Evolutionary conservation across 2,329 filamentous ascomycete genomes (phyloP).

Genomic region (Fusarium stilboides): DNA sequence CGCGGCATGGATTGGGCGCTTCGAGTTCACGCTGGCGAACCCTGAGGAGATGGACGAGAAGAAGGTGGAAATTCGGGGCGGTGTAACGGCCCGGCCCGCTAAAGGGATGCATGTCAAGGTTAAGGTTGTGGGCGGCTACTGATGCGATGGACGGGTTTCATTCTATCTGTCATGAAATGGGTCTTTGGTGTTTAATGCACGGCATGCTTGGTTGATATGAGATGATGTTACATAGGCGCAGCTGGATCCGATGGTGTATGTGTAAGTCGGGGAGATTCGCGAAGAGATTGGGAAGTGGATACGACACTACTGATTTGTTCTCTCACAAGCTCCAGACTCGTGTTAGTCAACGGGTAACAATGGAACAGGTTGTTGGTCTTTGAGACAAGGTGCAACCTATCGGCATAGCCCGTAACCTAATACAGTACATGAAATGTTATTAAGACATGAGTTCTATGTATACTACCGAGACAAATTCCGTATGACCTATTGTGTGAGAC

Average conservation of each 20-base stretch:
- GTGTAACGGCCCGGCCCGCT: constrained; percentile 80
- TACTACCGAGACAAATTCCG: not conserved
- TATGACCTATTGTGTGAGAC: not conserved
- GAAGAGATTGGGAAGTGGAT: not conserved
- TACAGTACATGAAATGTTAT: not conserved
- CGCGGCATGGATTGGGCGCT: constrained; percentile 82
- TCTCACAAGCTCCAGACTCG: not conserved
- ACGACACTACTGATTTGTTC: not conserved
- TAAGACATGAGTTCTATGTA: not conserved
- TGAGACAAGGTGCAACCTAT: not conserved
- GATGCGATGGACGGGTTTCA: constrained; percentile 22
- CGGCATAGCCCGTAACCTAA: constrained; percentile 4
- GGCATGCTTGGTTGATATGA: not conserved
- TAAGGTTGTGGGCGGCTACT: constrained; percentile 76
- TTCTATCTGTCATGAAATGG: constrained; percentile 3
- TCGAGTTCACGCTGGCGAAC: constrained; percentile 73
- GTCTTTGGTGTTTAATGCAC: not conserved
- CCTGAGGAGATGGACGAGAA: constrained; percentile 76
- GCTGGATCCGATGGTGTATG: constrained; percentile 2
- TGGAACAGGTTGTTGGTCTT: constrained; percentile 1
- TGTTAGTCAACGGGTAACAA: constrained; percentile 6
- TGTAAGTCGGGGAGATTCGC: not conserved
- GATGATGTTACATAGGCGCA: constrained; percentile 3
- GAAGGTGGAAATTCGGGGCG: constrained; percentile 76
- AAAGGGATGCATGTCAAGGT: constrained; percentile 80